phyloP scores from a whole-genome alignment of 495 filamentous ascomycete genomes.

The Xylaria castorea region DNA sequence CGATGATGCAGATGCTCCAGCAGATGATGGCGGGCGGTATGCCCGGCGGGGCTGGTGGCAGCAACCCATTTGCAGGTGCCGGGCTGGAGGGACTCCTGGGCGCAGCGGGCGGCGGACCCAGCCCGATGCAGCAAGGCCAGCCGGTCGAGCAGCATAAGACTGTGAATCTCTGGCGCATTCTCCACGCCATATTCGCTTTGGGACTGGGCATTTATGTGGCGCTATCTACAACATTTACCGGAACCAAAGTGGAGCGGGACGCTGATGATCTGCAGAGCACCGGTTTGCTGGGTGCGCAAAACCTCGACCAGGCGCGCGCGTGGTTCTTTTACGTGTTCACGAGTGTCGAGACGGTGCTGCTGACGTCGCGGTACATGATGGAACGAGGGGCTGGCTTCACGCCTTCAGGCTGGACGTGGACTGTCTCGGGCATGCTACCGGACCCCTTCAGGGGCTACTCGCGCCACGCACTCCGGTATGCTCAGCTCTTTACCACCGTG shows the following conservation, averaged over 20 bases:
- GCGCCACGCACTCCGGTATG: conserved; percentile 69
- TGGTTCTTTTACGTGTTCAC: conserved; percentile 77
- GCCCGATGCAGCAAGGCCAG: conserved; percentile 50
- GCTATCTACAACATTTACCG: conserved; percentile 67
- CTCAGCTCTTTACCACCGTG: conserved; percentile 69
- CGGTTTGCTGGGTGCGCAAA: conserved; percentile 22
- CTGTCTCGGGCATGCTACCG: conserved; percentile 66
- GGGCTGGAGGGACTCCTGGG: conserved; percentile 42
- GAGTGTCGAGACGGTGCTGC: conserved; percentile 77
- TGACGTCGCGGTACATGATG: conserved; percentile 69
- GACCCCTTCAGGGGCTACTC: conserved; percentile 62
- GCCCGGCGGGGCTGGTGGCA: conserved; percentile 47
- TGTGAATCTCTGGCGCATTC: conserved; percentile 71
- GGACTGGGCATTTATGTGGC: conserved; percentile 74
- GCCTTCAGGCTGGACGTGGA: conserved; percentile 61
- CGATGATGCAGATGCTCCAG: conserved; percentile 47
- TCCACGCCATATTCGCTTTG: conserved; percentile 78
- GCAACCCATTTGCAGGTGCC: conserved; percentile 37
- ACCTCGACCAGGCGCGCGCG: conserved; percentile 35
- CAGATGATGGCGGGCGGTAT: conserved; percentile 54
- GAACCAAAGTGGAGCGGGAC: conserved; percentile 57
- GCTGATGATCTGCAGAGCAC: conserved; percentile 35
- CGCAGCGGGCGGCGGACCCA: conserved; percentile 39
- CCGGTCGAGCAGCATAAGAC: conserved; percentile 48
- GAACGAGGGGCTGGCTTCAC: conserved; percentile 41